Evolutionary conservation across 805 yeast species (phyloP), one percentile per base, ranked within the genome.

Genomic region (Metschnikowia borealis): DNA sequence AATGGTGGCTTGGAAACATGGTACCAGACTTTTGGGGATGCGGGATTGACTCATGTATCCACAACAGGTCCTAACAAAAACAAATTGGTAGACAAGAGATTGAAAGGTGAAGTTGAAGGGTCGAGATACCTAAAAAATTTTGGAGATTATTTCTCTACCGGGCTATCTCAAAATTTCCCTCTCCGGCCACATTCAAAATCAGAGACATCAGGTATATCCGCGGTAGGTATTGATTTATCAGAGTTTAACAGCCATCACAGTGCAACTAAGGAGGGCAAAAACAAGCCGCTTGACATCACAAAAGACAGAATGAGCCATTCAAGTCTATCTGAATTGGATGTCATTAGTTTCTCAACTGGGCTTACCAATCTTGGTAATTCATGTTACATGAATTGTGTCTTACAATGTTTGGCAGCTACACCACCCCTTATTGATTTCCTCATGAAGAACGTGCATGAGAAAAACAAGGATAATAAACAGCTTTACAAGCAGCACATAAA

Each of bases 301-400:
- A n/a, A 23, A 38, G 41, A 38, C 29, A 38, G 8, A 21, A n/a
- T 23, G 14, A 23, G 41, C 17, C 41, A 40, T 15, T 15, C 26
- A 40, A 46, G 4, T 15, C 35, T 35, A 29, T 29, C 31, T 8
- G 32, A 26, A 21, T 26, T n/a, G 17, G 34, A 3, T 26, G 17
- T 17, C 11, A 29, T 32, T 8, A 44, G 41, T 36, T 77, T 83
- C 46, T 71, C 82, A 17, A 82, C 90, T 0, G 97, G 98, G 0
- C 71, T 91, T 5, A 73, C 76, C 13, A 91, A 91, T 63, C 71
- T 91, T 54, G 96, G 97, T 2, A 92, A 92, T 61, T 87, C 96
- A 0, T 91, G 97, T 65, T 91, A 91, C 66, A 86, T 91, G 90
- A 91, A 91, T 67, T 86, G 96, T 57, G 77, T 87, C 3, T 66